Conservation (phyloP, 768 basidiomycete species). For the Mycena filopes region DNA sequence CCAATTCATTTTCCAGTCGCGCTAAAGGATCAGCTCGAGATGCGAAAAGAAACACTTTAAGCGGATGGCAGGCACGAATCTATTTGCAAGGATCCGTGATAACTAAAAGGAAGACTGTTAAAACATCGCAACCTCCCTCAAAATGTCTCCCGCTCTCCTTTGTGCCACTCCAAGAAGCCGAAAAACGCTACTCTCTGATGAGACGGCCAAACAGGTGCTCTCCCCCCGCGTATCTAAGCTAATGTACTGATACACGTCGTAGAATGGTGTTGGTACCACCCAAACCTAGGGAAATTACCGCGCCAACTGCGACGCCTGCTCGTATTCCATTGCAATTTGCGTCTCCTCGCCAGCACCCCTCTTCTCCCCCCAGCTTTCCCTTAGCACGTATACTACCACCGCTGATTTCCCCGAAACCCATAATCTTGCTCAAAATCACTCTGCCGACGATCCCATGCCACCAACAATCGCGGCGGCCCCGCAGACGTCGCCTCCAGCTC, state of each 20-base stretch:
- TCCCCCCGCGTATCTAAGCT: not conserved
- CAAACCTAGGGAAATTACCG: not conserved
- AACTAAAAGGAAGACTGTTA: conserved; percentile 12
- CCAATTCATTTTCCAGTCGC: conserved; percentile 22
- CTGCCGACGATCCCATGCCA: not conserved
- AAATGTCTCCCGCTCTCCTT: conserved; percentile 22
- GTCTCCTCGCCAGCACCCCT: not conserved
- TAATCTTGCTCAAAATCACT: not conserved
- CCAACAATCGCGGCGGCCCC: not conserved
- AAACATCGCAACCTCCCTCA: not conserved
- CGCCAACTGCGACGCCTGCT: not conserved
- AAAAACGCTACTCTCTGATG: conserved; percentile 21
- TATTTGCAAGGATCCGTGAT: conserved; percentile 12
- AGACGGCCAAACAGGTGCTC: conserved; percentile 9
- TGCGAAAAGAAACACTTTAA: conserved; percentile 17
- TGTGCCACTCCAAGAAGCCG: conserved; percentile 25
- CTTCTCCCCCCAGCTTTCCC: conserved; percentile 1
- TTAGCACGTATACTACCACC: not conserved
- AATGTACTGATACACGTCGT: not conserved
- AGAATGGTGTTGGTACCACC: not conserved
- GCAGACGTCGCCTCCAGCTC: not conserved
- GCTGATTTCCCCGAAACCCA: no score
- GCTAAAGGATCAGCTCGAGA: not conserved
- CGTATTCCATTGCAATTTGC: conserved; percentile 10
- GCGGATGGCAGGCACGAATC: conserved; percentile 22